Conservation (phyloP, 805 yeast species). For the Ogataea populi-albae region DNA sequence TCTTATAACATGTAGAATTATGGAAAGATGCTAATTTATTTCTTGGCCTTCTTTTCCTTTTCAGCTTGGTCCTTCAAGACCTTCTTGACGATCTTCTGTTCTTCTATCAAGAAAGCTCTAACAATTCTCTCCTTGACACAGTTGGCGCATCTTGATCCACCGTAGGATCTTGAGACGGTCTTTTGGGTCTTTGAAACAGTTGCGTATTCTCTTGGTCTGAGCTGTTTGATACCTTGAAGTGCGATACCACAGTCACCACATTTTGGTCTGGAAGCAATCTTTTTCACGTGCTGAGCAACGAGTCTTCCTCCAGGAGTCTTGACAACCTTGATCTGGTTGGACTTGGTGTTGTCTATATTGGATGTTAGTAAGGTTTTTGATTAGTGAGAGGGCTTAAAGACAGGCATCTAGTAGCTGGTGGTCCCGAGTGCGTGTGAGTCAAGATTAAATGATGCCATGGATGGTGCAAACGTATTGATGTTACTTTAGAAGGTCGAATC, state of each 20-base stretch:
- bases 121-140: constrained; percentile 99
- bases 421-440: too few species aligned
- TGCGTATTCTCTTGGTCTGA: constrained; percentile 99
- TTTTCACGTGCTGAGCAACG: constrained; percentile 96
- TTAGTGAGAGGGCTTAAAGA: too few species aligned
- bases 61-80: constrained; percentile 95
- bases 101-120: constrained; percentile 99
- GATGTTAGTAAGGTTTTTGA: constrained; percentile 18
- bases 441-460: too few species aligned
- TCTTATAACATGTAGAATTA: background rate
- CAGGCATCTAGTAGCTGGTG: too few species aligned
- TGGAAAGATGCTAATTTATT: constrained; percentile 16
- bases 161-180: constrained; percentile 99
- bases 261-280: constrained; percentile 81
- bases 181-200: constrained; percentile 92
- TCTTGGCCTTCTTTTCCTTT: constrained; percentile 66
- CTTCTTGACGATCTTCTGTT: constrained; percentile 99
- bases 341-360: constrained; percentile 90
- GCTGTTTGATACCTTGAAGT: constrained; percentile 71
- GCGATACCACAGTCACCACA: constrained; percentile 84
- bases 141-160: constrained; percentile 98
- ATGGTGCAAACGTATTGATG: too few species aligned
- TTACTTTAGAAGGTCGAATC: too few species aligned
- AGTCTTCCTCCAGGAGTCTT: constrained; percentile 99
- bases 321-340: constrained; percentile 99